Percentiles rank a stretch among this genome's conserved stretches.
Evolutionary conservation across 345 rosid genomes (phyloP).

Genomic region (Camelina sativa): DNA sequence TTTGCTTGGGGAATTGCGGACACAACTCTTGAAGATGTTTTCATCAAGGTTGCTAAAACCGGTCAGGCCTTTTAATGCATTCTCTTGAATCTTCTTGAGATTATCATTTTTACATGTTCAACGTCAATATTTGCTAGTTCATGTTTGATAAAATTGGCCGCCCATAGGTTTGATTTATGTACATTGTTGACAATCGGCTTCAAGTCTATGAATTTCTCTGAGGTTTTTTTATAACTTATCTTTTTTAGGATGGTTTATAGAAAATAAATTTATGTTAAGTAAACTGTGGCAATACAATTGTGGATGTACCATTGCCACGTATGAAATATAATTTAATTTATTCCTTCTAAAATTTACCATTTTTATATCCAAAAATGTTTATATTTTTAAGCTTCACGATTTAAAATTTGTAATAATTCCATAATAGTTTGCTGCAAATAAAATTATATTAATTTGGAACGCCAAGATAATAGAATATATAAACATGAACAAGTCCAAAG

Average conservation of each 20-base stretch:
- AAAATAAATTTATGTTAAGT: background rate
- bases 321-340: no score
- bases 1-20: constrained; percentile 95
- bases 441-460: no score
- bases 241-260: background rate
- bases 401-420: no score
- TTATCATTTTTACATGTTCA: background rate
- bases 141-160: background rate
- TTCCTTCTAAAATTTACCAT: no score
- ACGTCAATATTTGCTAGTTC: background rate
- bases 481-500: no score
- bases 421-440: no score
- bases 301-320: no score
- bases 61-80: constrained; percentile 52
- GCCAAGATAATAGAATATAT: no score
- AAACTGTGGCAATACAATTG: background rate
- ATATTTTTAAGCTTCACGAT: no score
- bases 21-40: constrained; percentile 94
- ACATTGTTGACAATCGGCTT: background rate
- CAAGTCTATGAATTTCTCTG: background rate
- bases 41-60: constrained; percentile 81
- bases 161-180: background rate
- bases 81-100: constrained; percentile 48
- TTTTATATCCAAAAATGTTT: no score
- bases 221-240: background rate